These are phyloP conservation scores for Epichloe uncinata DNA, from an alignment of 2,329 filamentous ascomycete species.

Conservation along the genomic window DNA sequence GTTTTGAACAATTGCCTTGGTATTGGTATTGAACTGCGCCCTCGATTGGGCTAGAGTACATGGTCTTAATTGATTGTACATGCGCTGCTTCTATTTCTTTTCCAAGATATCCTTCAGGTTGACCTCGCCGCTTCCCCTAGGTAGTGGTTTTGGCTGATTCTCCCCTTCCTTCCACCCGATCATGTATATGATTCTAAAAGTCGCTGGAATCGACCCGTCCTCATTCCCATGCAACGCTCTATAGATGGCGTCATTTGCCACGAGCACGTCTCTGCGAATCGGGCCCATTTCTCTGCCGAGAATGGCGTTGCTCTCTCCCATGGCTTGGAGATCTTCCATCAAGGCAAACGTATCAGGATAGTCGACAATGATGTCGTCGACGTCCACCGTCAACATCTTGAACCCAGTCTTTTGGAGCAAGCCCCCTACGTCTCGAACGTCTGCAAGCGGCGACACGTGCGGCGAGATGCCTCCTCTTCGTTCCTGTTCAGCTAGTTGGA, in stretches of 20 bases:
- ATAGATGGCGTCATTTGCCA: constrained; percentile 85
- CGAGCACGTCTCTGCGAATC: constrained; percentile 67
- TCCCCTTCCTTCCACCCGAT: constrained; percentile 91
- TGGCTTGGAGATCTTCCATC: constrained; percentile 88
- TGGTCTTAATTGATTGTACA: background rate
- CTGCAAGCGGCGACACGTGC: constrained; percentile 80
- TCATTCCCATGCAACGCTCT: constrained; percentile 72
- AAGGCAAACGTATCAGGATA: constrained; percentile 82
- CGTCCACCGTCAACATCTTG: constrained; percentile 89
- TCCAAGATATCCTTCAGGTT: constrained; percentile 73
- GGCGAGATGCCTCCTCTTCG: constrained; percentile 82
- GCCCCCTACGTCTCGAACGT: constrained; percentile 88
- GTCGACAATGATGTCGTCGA: constrained; percentile 94
- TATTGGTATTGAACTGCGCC: background rate
- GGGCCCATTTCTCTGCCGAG: constrained; percentile 69
- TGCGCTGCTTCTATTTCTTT: constrained; percentile 22
- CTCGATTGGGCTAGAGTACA: background rate
- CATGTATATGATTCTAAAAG: constrained; percentile 94
- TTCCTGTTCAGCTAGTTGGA: constrained; percentile 87
- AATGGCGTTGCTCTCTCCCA: constrained; percentile 91
- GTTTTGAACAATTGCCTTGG: background rate
- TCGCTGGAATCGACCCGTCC: constrained; percentile 68
- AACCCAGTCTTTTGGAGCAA: constrained; percentile 79
- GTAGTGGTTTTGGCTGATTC: constrained; percentile 65
- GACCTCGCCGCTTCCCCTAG: constrained; percentile 78